A percentile compares a stretch with the other conserved stretches of the same genome.
phyloP scores from a whole-genome alignment of 2,329 filamentous ascomycete species.

The Lasiodiplodia citricola region DNA sequence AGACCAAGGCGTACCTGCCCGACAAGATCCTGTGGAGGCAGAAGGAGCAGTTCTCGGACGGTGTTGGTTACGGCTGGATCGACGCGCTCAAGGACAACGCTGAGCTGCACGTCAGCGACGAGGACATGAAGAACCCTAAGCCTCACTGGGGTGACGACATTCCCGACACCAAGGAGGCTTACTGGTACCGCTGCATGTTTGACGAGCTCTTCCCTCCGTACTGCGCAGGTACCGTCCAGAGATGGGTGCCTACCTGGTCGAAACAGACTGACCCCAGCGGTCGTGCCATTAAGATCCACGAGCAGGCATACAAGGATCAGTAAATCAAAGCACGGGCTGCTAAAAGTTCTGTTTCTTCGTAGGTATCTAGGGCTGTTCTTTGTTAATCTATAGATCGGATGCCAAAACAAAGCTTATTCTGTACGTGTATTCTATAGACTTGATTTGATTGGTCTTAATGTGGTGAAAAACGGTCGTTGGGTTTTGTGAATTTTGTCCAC shows the following conservation, averaged over 20 bases:
- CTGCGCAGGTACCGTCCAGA: constrained; percentile 90
- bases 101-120: constrained; percentile 86
- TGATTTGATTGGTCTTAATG: background rate
- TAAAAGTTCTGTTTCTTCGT: background rate
- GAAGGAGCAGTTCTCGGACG: constrained; percentile 99
- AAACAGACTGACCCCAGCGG: constrained; percentile 95
- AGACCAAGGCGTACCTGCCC: constrained; percentile 83
- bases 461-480: background rate
- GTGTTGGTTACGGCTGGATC: constrained; percentile 99
- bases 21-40: constrained; percentile 96
- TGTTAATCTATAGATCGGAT: constrained; percentile 2
- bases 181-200: constrained; percentile 99
- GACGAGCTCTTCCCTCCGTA: constrained; percentile 96
- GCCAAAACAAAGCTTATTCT: background rate
- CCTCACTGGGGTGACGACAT: constrained; percentile 92
- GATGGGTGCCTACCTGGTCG: constrained; percentile 97
- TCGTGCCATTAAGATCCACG: constrained; percentile 44
- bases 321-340: constrained; percentile 1
- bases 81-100: constrained; percentile 95
- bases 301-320: constrained; percentile 32
- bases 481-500: too few species aligned
- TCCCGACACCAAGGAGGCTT: constrained; percentile 96
- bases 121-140: constrained; percentile 99
- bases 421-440: constrained; percentile 3
- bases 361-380: background rate